Base-by-base conservation (phyloP, 257 asterid species). In the Orobanche coerulescens region DNA sequence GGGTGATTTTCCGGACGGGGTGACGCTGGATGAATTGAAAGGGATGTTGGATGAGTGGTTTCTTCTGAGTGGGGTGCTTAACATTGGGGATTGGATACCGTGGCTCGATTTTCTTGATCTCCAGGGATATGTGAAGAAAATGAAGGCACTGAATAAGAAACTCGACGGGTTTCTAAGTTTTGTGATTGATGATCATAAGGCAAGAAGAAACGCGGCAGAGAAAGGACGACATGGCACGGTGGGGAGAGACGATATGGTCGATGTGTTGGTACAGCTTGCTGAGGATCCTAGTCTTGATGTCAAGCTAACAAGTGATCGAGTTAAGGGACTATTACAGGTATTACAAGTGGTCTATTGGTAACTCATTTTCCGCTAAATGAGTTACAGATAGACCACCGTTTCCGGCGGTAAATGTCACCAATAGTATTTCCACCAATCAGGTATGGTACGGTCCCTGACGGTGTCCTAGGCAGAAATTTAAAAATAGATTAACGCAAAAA, bases 21-120 rank as follows among this genome's bases (percentile, higher is more conserved):
- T 56, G 26, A 42, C n/a, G 33, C 6, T 49, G 26, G 67, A 62
- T 23, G 80, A 70, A 11, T 47, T 77, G 33, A 31, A 25, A 56
- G 60, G 10, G 15, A 47, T 82, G 77, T 10, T 79, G 9, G 76
- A 71, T n/a, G 75, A 70, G 72, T 74, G 76, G 83, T 28, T 79
- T 43, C 15, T 18, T 14, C 74, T 82, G 3, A 64, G 37, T 11
- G 83, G 81, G 4, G 79, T 67, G 19, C 10, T 65, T 13, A 58
- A 68, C 34, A 76, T 74, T 1, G 83, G 85, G 18, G 88, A 79
- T 13, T 79, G 83, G 85, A 68, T 82, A 23, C 82, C 84, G 5
- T 81, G 83, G 81, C 54, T 81, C 4, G 13, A 24, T 12, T 69
- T 47, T 13, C 72, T 78, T 19, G 85, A 79, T 57, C 4, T 79